Conservation (phyloP, 169 alveolate species). For the Eimeria falciformis region DNA sequence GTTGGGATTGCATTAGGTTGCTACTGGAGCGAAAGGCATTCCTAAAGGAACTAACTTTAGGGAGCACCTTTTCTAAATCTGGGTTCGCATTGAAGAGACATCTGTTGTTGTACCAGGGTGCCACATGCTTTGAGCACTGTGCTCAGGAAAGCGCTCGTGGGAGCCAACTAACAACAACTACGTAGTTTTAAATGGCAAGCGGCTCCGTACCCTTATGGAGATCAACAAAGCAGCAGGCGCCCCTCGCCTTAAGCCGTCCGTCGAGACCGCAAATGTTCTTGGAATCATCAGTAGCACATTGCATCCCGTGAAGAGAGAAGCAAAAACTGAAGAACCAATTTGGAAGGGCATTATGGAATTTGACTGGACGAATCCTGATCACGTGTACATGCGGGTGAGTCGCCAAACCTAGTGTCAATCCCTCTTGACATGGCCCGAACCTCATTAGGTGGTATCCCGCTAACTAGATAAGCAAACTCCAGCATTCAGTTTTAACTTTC, state of each 20-base stretch:
- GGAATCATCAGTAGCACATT: neutral
- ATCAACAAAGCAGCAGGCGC: neutral
- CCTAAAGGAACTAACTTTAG: too few relatives aligned
- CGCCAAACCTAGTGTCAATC: too few relatives aligned
- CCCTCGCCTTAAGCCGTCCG: neutral
- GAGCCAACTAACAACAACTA: conserved; percentile 28
- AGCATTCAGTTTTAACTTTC: too few relatives aligned
- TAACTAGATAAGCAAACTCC: too few relatives aligned
- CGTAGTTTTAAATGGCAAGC: neutral
- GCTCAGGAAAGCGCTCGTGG: conserved; percentile 18
- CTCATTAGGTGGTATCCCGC: too few relatives aligned
- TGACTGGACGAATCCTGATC: conserved; percentile 64
- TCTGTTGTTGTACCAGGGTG: too few relatives aligned
- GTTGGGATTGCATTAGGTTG: too few relatives aligned
- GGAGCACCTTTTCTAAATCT: too few relatives aligned
- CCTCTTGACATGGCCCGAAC: too few relatives aligned
- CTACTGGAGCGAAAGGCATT: too few relatives aligned
- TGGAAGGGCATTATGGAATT: conserved; percentile 29
- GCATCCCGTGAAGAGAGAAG: neutral
- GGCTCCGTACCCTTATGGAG: conserved; percentile 2
- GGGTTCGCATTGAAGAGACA: too few relatives aligned
- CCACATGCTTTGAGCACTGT: too few relatives aligned
- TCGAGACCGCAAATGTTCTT: neutral
- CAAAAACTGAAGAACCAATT: neutral
- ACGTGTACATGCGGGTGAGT: conserved; percentile 39